Evolutionary conservation across 2,329 filamentous ascomycete species (phyloP).

Genomic region (Verticillium tricorpus): DNA sequence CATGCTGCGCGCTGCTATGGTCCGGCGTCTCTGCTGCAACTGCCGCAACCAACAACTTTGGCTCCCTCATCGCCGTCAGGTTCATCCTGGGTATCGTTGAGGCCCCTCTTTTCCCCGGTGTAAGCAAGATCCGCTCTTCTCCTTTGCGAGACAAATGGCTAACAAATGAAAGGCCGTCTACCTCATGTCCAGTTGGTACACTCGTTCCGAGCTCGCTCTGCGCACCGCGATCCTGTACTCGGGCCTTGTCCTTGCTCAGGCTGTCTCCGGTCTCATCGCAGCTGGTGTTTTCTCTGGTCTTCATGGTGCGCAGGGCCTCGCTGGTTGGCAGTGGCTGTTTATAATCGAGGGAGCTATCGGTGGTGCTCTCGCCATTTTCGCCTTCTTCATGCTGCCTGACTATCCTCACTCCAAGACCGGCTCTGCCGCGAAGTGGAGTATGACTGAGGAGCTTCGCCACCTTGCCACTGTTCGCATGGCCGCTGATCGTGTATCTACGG

Average conservation of each 20-base stretch:
- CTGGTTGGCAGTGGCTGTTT: slow-evolving; percentile 25
- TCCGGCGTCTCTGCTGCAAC: slow-evolving; percentile 39
- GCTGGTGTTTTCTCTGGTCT: slow-evolving; percentile 41
- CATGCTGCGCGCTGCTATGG: slow-evolving; percentile 38
- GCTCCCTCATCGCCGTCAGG: slow-evolving; percentile 36
- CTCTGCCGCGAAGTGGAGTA: slow-evolving; percentile 41
- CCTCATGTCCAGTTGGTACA: slow-evolving; percentile 42
- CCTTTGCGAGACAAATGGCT: no score
- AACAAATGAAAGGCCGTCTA: slow-evolving; percentile 32
- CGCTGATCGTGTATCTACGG: slow-evolving; percentile 25
- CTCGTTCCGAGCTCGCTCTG: slow-evolving; percentile 34
- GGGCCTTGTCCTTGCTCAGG: slow-evolving; percentile 42
- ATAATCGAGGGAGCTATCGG: slow-evolving; percentile 34
- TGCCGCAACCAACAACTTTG: slow-evolving; percentile 37
- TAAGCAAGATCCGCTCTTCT: not conserved
- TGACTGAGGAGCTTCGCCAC: slow-evolving; percentile 55
- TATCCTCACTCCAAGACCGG: slow-evolving; percentile 52
- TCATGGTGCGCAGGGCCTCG: slow-evolving; percentile 17
- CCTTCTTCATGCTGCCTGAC: slow-evolving; percentile 43
- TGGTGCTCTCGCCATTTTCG: slow-evolving; percentile 27
- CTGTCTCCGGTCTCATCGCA: slow-evolving; percentile 45
- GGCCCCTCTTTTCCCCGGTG: slow-evolving; percentile 44
- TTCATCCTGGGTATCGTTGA: slow-evolving; percentile 43
- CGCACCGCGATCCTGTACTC: slow-evolving; percentile 43
- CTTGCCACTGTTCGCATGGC: slow-evolving; percentile 48